Conservation (phyloP, 257 asterid species). For the Solanum pennellii region DNA sequence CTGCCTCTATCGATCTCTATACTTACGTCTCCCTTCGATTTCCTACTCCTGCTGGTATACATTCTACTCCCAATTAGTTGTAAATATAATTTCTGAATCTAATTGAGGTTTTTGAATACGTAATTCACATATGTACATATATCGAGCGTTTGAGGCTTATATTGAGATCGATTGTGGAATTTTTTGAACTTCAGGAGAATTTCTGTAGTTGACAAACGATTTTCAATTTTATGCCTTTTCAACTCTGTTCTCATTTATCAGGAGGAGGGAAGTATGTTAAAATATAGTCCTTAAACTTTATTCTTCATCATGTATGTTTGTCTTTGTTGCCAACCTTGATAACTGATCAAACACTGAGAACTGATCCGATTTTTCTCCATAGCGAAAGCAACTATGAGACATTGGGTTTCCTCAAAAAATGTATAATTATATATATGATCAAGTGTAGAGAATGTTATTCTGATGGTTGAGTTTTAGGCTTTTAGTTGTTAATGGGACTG, state of each 20-base stretch:
- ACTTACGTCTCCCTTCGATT: conserved; percentile 80
- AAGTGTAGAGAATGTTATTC: neutral
- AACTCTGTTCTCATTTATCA: neutral
- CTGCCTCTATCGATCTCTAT: conserved; percentile 92
- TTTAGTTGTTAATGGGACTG: neutral
- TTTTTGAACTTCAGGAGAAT: neutral
- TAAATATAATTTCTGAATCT: neutral
- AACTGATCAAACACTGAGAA: neutral
- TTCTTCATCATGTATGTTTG: neutral
- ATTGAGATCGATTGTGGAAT: neutral
- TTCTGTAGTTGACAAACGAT: neutral
- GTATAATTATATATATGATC: neutral
- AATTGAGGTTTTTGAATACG: neutral
- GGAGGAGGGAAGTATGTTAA: neutral
- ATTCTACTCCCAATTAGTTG: neutral
- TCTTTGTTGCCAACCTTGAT: neutral
- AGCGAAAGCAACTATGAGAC: neutral
- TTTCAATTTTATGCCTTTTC: neutral
- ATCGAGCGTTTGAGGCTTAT: neutral
- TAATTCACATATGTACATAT: neutral
- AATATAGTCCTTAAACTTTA: neutral
- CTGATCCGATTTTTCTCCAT: neutral
- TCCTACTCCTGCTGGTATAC: conserved; percentile 69
- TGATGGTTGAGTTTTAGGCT: neutral
- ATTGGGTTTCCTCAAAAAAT: neutral